Evolutionary conservation across 192 early-diverging fungal species (phyloP).

Genomic region (Backusella australiensis): DNA sequence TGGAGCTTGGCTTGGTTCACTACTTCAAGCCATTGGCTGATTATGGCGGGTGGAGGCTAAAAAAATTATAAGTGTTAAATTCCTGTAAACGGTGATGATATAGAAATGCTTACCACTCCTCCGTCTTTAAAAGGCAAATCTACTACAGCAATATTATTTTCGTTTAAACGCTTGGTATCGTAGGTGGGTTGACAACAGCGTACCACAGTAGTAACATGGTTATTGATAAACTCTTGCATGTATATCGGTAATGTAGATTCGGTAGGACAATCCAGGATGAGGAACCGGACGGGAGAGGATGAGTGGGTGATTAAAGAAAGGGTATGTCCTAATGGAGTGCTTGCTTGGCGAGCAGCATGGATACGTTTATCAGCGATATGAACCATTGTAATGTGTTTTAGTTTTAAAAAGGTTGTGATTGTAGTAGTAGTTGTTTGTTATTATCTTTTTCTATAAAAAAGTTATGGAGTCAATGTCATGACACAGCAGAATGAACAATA

Average conservation of each 20-base stretch:
- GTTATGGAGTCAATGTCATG: slow-evolving; percentile 1
- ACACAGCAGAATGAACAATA: background rate
- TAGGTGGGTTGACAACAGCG: slow-evolving; percentile 91
- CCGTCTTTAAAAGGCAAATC: slow-evolving; percentile 90
- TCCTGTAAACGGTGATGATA: background rate
- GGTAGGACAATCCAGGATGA: slow-evolving; percentile 91
- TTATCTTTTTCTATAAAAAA: background rate
- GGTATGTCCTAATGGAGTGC: slow-evolving; percentile 48
- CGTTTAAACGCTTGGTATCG: slow-evolving; percentile 53
- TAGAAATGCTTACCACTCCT: slow-evolving; percentile 54
- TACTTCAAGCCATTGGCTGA: slow-evolving; percentile 61
- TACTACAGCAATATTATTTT: slow-evolving; percentile 64
- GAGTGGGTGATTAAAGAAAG: slow-evolving; percentile 58
- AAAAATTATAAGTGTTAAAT: background rate
- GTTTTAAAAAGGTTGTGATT: background rate
- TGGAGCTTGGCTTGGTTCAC: slow-evolving; percentile 47
- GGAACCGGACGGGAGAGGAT: slow-evolving; percentile 62
- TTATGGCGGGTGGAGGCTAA: slow-evolving; percentile 42
- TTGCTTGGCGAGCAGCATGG: slow-evolving; percentile 5
- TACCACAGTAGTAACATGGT: slow-evolving; percentile 80
- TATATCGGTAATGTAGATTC: slow-evolving; percentile 72
- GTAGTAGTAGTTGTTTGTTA: background rate
- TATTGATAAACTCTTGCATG: slow-evolving; percentile 61
- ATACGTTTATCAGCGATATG: background rate
- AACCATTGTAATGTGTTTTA: background rate